These are phyloP conservation scores for Phytopythium helicoides DNA, from an alignment of 352 stramenopile species.

Conservation along the genomic window DNA sequence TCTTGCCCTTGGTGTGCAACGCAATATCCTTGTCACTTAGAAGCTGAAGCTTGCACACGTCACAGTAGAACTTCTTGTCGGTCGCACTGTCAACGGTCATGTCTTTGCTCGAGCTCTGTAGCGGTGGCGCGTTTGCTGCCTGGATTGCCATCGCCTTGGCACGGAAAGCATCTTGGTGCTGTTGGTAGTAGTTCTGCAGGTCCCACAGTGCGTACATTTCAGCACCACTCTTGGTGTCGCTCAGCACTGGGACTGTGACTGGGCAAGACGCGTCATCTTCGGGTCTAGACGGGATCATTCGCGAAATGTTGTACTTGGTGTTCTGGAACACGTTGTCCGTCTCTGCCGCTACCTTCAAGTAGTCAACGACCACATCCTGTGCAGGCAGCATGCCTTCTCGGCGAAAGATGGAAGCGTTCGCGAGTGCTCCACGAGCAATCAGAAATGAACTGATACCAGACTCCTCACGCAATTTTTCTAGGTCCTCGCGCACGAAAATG, in stretches of 20 bases:
- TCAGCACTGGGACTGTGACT: constrained; percentile 59
- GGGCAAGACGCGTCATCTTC: constrained; percentile 19
- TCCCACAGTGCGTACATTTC: constrained; percentile 81
- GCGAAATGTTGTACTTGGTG: constrained; percentile 89
- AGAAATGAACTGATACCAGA: constrained; percentile 78
- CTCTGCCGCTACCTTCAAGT: constrained; percentile 71
- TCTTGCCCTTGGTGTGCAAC: constrained; percentile 76
- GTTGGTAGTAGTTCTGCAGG: constrained; percentile 50
- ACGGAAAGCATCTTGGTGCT: constrained; percentile 51
- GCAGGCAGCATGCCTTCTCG: constrained; percentile 59
- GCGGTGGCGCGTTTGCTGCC: constrained; percentile 4
- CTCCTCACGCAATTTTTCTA: constrained; percentile 52
- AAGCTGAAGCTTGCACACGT: constrained; percentile 64
- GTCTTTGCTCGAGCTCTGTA: constrained; percentile 16
- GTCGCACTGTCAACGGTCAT: constrained; percentile 30
- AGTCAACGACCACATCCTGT: constrained; percentile 62
- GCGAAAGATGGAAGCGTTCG: constrained; percentile 84
- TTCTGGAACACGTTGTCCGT: constrained; percentile 89
- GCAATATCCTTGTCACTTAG: constrained; percentile 73
- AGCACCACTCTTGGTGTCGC: constrained; percentile 51
- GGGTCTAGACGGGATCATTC: constrained; percentile 74
- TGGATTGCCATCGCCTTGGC: constrained; percentile 35
- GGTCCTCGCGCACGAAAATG: constrained; percentile 74
- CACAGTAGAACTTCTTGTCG: constrained; percentile 63
- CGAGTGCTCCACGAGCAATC: constrained; percentile 76